Evolutionary conservation across 1,284 basidiomycete species (phyloP).

Genomic region (Trichosporon sp.): DNA sequence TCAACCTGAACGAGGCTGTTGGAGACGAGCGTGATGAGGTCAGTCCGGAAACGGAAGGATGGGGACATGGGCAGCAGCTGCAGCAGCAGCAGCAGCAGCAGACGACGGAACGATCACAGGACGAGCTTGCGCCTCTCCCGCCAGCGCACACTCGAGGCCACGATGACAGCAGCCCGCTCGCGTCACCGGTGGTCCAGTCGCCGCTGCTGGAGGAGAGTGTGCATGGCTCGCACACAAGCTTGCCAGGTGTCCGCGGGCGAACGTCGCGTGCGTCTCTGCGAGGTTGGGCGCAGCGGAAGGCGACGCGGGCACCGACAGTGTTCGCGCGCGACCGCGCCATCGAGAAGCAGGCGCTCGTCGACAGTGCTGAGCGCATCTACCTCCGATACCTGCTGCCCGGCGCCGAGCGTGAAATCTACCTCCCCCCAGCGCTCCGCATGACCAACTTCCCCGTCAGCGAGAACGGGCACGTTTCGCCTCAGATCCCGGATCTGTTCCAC

Average conservation of each 20-base stretch:
- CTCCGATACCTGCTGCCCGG: constrained; percentile 77
- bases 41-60: constrained; percentile 9
- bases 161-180: constrained; percentile 10
- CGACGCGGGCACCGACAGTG: constrained; percentile 68
- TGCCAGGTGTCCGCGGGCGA: constrained; percentile 4
- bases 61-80: background rate
- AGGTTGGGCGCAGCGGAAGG: constrained; percentile 38
- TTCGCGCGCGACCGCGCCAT: constrained; percentile 90
- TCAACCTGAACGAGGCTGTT: constrained; percentile 20
- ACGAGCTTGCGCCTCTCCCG: constrained; percentile 12
- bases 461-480: constrained; percentile 76
- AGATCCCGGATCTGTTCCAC: constrained; percentile 96
- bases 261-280: constrained; percentile 16
- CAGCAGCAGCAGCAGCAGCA: background rate
- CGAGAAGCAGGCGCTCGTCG: constrained; percentile 82
- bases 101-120: background rate
- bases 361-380: constrained; percentile 92
- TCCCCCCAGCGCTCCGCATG: constrained; percentile 64
- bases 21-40: background rate
- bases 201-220: constrained; percentile 22
- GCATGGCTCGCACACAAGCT: constrained; percentile 21
- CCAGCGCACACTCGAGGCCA: background rate
- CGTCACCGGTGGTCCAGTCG: constrained; percentile 8
- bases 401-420: constrained; percentile 81
- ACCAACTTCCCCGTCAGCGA: constrained; percentile 60